phyloP scores from a whole-genome alignment of 2,329 filamentous ascomycete genomes.

The Calonectria fujianensis region DNA sequence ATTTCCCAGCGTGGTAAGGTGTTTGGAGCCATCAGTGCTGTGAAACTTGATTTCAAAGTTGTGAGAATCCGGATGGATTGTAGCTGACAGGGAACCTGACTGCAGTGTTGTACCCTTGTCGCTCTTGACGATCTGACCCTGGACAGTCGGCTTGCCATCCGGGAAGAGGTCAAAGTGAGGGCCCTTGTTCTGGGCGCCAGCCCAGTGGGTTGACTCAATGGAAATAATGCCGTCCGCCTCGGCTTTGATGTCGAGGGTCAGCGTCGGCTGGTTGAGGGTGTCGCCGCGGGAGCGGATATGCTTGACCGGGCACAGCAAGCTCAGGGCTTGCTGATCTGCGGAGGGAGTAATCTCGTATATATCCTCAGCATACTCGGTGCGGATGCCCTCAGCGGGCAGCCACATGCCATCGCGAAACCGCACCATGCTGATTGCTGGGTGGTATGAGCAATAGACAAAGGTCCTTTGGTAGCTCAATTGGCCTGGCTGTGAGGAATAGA shows the following conservation, averaged over 20 bases:
- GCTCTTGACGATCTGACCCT: constrained; percentile 55
- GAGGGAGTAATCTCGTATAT: constrained; percentile 70
- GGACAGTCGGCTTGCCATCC: constrained; percentile 56
- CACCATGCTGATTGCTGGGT: constrained; percentile 53
- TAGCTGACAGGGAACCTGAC: constrained; percentile 61
- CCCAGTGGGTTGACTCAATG: constrained; percentile 63
- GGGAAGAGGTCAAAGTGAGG: constrained; percentile 64
- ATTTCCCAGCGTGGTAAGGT: constrained; percentile 62
- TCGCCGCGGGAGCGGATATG: constrained; percentile 73
- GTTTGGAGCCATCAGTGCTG: constrained; percentile 59
- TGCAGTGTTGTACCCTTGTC: constrained; percentile 61
- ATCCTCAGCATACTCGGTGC: constrained; percentile 80
- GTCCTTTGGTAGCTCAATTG: constrained; percentile 29
- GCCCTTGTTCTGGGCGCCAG: constrained; percentile 60
- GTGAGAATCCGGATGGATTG: constrained; percentile 60
- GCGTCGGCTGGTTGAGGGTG: constrained; percentile 73
- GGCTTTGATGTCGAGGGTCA: constrained; percentile 64
- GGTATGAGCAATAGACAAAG: neutral
- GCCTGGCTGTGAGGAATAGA: constrained; percentile 26
- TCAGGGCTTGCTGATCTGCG: constrained; percentile 67
- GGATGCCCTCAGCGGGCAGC: constrained; percentile 76
- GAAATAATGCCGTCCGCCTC: constrained; percentile 64
- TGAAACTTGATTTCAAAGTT: constrained; percentile 64
- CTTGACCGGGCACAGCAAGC: constrained; percentile 73
- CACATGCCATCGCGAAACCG: constrained; percentile 71